Base-by-base conservation (phyloP, 2,329 filamentous ascomycete species). In the Cercospora sp. region DNA sequence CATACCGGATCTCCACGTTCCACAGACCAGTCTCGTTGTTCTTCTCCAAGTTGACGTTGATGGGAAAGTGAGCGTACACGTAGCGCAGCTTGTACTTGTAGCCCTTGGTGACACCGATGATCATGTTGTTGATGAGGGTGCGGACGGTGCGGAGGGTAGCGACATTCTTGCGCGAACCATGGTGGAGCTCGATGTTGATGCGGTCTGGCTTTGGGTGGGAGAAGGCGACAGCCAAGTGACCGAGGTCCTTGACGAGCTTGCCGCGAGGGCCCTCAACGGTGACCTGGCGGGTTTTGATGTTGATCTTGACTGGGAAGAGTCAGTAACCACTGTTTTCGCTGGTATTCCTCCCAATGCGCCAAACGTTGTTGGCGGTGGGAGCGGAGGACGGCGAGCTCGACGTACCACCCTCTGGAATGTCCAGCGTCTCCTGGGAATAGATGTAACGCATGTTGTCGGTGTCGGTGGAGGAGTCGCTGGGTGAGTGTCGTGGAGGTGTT, bases 81-180 rank as follows among this genome's bases (percentile, higher is more conserved):
- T 99, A 99, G 81, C 96, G 93, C 94, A 99, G 98, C 92, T 99
- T 99, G 91, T 99, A 99, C 88, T 96, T 96, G 92, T 91, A 99
- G 78, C 95, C 95, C 88, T 94, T 96, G 83, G 95, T 99, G 77
- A 99, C 95, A 84, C 95, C 95, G 79, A 94, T 90, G 84, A 99
- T 92, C 86, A 99, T 83, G 91, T 99, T 99, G 89, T 96, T 92
- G 89, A 99, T 96, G 85, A 98, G 85, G 75, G 94, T 94, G 81
- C 93, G 93, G 86, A 99, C 95, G 80, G 95, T 99, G 80, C 95
- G 93, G 84, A 99, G 93, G 77, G 94, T 92, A 81, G 95, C 95
- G 81, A 99, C 91, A 83, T 93, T 94, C 91, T 99, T 99, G 86
- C 95, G 93, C 81, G 88, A 88, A 83, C 95, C 95, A 86, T 99